phyloP scores from a whole-genome alignment of 768 basidiomycete species.

The Lactarius deliciosus region DNA sequence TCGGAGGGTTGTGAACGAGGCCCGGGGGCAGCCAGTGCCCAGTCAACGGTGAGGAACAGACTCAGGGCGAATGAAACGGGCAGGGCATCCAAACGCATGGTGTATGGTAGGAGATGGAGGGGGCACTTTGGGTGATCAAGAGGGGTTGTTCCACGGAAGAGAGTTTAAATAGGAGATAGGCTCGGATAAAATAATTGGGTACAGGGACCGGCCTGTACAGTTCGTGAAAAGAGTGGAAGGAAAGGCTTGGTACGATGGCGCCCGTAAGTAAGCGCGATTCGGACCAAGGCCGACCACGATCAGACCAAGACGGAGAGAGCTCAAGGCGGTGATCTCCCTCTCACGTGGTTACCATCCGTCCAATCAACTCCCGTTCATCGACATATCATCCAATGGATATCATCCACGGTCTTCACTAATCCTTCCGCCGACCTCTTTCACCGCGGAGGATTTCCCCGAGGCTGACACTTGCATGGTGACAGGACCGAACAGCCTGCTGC shows the following conservation, averaged over 20 bases:
- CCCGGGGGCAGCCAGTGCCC: constrained; percentile 30
- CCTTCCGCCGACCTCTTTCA: no score
- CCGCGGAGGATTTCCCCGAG: no score
- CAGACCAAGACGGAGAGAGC: no score
- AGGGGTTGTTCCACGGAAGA: not conserved
- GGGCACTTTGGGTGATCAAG: not conserved
- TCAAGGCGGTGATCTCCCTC: not conserved
- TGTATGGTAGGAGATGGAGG: not conserved
- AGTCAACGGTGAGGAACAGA: constrained; percentile 19
- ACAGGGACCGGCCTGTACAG: constrained; percentile 4
- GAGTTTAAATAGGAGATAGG: not conserved
- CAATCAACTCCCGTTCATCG: no score
- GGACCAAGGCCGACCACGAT: no score
- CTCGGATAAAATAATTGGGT: not conserved
- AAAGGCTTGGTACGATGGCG: not conserved
- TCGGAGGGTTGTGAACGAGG: constrained; percentile 9
- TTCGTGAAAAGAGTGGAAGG: not conserved
- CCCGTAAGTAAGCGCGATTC: not conserved
- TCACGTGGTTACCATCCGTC: not conserved
- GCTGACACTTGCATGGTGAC: not conserved
- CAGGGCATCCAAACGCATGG: constrained; percentile 11
- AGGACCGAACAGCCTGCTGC: not conserved
- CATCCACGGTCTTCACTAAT: no score
- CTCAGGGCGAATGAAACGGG: constrained; percentile 10
- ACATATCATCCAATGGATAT: no score